A percentile compares a stretch with the other conserved stretches of the same genome.
Conservation (phyloP, 176 grass and related monocot genomes). For the Areca catechu region DNA sequence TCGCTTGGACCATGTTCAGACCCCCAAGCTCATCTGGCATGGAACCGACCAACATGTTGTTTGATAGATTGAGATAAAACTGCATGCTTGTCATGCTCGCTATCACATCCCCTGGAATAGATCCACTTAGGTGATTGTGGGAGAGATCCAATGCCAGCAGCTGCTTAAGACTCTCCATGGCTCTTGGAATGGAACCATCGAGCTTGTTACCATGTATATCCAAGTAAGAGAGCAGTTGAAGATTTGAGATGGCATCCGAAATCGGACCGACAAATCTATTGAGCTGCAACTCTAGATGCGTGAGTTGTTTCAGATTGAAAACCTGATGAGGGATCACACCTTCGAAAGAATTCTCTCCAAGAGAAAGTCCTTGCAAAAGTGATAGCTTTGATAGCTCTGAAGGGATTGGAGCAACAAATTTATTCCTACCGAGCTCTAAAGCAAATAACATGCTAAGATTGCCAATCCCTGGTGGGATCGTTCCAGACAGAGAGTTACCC, state of each 20-base stretch:
- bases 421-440: conserved; percentile 25
- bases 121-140: conserved; percentile 47
- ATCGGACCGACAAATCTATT: conserved; percentile 51
- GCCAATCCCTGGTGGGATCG: conserved; percentile 57
- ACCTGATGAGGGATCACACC: conserved; percentile 34
- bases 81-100: conserved; percentile 44
- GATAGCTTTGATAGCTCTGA: conserved; percentile 32
- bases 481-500: conserved; percentile 46
- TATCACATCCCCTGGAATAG: conserved; percentile 40
- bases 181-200: conserved; percentile 47
- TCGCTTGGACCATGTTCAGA: conserved; percentile 56
- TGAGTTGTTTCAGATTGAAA: conserved; percentile 39
- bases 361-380: conserved; percentile 35
- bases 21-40: conserved; percentile 54
- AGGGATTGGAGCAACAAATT: conserved; percentile 40
- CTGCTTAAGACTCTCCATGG: conserved; percentile 26
- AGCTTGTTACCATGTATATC: conserved; percentile 59
- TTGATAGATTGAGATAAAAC: conserved; percentile 55
- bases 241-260: conserved; percentile 42
- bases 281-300: conserved; percentile 21
- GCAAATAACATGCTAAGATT: conserved; percentile 41
- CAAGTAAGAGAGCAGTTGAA: conserved; percentile 43
- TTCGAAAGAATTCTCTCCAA: conserved; percentile 35
- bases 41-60: conserved; percentile 39
- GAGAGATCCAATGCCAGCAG: conserved; percentile 68